Conservation (phyloP, 305 asterid genomes). For the Fraxinus velutina region DNA sequence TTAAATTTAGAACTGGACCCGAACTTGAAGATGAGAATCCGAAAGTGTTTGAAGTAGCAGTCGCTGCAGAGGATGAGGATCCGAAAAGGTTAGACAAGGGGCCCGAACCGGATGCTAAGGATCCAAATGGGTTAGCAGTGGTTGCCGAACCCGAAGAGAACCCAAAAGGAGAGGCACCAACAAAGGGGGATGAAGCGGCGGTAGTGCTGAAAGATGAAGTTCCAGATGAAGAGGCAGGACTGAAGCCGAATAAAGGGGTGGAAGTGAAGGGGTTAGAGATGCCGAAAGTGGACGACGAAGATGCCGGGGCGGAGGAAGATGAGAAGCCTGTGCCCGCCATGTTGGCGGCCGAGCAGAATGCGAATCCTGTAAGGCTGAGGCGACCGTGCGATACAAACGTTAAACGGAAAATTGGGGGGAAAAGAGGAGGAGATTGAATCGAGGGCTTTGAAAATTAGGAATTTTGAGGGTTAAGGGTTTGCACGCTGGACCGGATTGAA, state of each 20-base stretch:
- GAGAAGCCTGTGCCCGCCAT: constrained; percentile 17
- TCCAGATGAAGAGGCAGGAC: constrained; percentile 23
- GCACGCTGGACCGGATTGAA: neutral
- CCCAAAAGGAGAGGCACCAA: constrained; percentile 28
- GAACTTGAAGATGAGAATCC: constrained; percentile 7
- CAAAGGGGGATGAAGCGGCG: constrained; percentile 24
- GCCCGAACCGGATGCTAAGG: constrained; percentile 24
- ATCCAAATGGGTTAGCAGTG: constrained; percentile 21
- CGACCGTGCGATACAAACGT: neutral
- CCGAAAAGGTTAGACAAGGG: constrained; percentile 22
- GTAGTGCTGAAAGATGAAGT: constrained; percentile 23
- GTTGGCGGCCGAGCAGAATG: constrained; percentile 25
- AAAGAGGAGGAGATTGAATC: neutral
- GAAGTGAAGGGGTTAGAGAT: constrained; percentile 41
- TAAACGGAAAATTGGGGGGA: neutral
- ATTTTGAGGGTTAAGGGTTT: neutral
- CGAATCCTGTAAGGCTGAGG: constrained; percentile 30
- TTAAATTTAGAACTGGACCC: constrained; percentile 4
- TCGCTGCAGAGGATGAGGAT: neutral
- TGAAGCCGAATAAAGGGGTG: constrained; percentile 36
- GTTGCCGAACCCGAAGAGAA: constrained; percentile 15
- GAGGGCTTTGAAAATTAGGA: neutral
- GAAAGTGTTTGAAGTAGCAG: neutral
- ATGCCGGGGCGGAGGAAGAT: constrained; percentile 4
- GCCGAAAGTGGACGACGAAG: constrained; percentile 20